Evolutionary conservation across 352 stramenopile genomes (phyloP), one percentile per base, ranked within the genome.

Genomic region (Plasmopara muralis): DNA sequence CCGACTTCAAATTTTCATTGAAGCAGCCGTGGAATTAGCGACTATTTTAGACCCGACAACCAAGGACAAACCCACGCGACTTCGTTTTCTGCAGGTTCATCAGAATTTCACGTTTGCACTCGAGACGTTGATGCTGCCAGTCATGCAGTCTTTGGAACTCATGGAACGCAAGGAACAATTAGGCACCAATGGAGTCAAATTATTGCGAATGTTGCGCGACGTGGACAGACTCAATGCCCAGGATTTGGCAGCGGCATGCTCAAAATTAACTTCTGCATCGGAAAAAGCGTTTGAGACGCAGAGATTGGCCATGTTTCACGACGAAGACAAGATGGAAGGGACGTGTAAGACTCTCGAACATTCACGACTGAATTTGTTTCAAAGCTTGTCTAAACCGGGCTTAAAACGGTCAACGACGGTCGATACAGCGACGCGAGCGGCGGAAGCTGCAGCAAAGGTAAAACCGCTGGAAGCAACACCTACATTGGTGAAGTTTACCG

Each of bases 61-160:
- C 2, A 66, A 47, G 25, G 48, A 31, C 25, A 56, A 52, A 62
- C 29, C 57, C 8, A 64, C 59, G 44, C 54, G 72, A 14, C 59
- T 84, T 53, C 72, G 65, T 7, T 85, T 85, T 44, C 54, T 89
- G 12, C 75, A 89, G 56, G 64, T 69, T 6, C 64, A 85, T 15
- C 70, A 89, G 48, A 88, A 80, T 49, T 85, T 83, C 20, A 71
- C 66, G 4, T 87, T 87, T 47, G 74, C 80, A 3, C 20, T 83
- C 28, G 77, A 88, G 38, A 85, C 75, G 16, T 58, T 88, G n/a
- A 62, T 86, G 48, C 33, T 76, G 46, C 74, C 79, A 40, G 60
- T 87, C 30, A 41, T 88, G 18, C 57, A 73, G 38, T 74, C 75
- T 2, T 61, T 89, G 9, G 71, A 89, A 53, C 28, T 68, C 1